Conservation (phyloP, 805 yeast species). For the Metschnikowia hibisci region DNA sequence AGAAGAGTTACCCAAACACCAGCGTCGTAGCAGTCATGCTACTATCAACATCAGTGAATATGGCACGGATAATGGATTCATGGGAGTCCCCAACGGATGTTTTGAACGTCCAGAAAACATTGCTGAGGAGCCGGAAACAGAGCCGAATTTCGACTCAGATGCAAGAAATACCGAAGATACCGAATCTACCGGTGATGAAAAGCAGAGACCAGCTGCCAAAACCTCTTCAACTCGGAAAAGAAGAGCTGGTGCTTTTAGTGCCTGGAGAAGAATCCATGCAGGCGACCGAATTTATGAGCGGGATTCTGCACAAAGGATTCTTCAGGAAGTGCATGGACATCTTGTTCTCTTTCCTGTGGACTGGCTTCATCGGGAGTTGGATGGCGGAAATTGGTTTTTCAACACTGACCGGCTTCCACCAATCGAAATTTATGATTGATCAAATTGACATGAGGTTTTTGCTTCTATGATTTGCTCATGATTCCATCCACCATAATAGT, state of each 20-base stretch:
- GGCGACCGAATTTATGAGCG: constrained; percentile 61
- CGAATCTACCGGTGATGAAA: background rate
- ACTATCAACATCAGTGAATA: constrained; percentile 26
- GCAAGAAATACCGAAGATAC: constrained; percentile 1
- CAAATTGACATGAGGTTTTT: too few species aligned
- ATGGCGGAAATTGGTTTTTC: constrained; percentile 92
- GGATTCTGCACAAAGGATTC: constrained; percentile 69
- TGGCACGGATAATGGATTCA: constrained; percentile 32
- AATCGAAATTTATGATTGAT: constrained; percentile 66
- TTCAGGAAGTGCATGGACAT: constrained; percentile 77
- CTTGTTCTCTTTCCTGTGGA: constrained; percentile 88
- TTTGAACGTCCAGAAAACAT: constrained; percentile 15
- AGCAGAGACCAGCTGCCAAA: background rate
- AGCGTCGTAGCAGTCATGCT: constrained; percentile 19
- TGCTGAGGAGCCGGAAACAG: constrained; percentile 5
- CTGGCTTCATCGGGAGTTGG: constrained; percentile 85
- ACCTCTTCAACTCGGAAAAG: constrained; percentile 19
- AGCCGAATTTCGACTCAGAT: background rate
- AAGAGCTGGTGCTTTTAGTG: constrained; percentile 35
- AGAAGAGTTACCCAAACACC: constrained; percentile 2
- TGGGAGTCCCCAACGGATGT: constrained; percentile 26
- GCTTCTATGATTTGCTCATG: too few species aligned
- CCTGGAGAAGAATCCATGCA: constrained; percentile 31
- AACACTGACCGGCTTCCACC: constrained; percentile 93
- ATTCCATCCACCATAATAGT: too few species aligned